Base-by-base conservation (phyloP, 805 yeast species). In the Grigorovia yakushimaensis region DNA sequence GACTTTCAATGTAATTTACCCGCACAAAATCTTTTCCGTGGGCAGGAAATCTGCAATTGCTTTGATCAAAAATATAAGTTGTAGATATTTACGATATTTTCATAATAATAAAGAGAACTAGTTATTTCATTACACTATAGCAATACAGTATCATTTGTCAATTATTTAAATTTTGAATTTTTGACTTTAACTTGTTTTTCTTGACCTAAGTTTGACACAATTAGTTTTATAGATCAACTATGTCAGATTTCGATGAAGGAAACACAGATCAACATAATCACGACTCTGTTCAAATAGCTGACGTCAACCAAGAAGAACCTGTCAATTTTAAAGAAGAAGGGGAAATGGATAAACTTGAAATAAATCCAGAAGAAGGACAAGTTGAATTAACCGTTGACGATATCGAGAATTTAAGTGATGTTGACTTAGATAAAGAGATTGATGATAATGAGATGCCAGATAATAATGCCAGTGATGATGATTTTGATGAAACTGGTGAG, bases 381-480 rank as follows among this genome's bases (percentile, higher is more conserved):
- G 8, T 33, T 3, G 17, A 33, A 15, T 15, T 17, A 33, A 17
- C 11, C 4, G n/a, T 33, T 2, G 6, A 33, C 7, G 37, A 33
- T 11, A 33, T 15, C 8, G 37, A 13, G 15, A 33, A 33, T 33
- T 15, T 33, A 11, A 33, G 37, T 18, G 43, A 41, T 18, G 43
- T 24, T 27, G 33, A 41, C 11, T 15, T 24, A 27, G 21, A 41
- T 41, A 41, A 17, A 18, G 22, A 24, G 4, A 18, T 19, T 8
- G 13, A 27, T 9, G 43, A 41, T 23, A 18, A 23, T 27, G 43
- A 27, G 27, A 22, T 18, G 18, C 17, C 37, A 41, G 57, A 54
- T 18, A 45, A 48, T 11, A 52, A 46, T 18, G 48, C 30, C 3
- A 43, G 21, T 18, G 36, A 43, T 35, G 45, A 42, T 17, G 36